Base-by-base conservation (phyloP, 78 protist genomes). In the Guillardia theta region DNA sequence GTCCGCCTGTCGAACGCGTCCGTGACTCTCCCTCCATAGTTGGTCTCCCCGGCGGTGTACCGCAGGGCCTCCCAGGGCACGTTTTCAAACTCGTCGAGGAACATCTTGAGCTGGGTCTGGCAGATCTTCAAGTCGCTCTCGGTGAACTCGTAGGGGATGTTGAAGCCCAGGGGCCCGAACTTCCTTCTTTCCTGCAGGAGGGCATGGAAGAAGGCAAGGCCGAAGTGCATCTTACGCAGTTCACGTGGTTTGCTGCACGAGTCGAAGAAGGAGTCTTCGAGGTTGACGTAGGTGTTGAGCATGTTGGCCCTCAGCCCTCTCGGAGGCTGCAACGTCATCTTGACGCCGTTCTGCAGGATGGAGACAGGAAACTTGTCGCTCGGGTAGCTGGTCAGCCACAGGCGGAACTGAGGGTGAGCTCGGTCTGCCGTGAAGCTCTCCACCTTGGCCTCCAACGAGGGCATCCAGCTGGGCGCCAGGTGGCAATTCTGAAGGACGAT, bases 121-220 rank as follows among this genome's bases (percentile, higher is more conserved):
- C 93, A 94, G n/a, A 96, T 93, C 48, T 45, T 70, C 93, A 96
- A 44, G 92, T 98, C 99, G 24, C 95, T 27, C 45, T 88, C 92
- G 88, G 95, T 97, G 95, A 96, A 98, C 70, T 97, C 99, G 95
- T 98, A 98, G 48, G 95, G 93, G 50, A 97, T 97, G 97, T 97
- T 97, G 96, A 95, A 98, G 21, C 99, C 99, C 27, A 97, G 87
- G 37, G 98, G 90, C 33, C 98, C 98, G 41, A 97, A 98, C 90
- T 96, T 95, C 30, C 96, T 44, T 22, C 99, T 93, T 94, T 98
- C 99, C 88, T 95, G 98, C 78, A 98, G 12, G 36, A 94, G 83
- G 0, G 97, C 97, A 88, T 98, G 98, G 97, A 97, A 97, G 94
- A 97, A 96, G 54, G 88, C 50, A 46, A 96, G 93, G 27, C 96